Percentiles rank a stretch among this genome's conserved stretches.
phyloP scores from a whole-genome alignment of 331 rosid genomes.

The Spiraea crenata region DNA sequence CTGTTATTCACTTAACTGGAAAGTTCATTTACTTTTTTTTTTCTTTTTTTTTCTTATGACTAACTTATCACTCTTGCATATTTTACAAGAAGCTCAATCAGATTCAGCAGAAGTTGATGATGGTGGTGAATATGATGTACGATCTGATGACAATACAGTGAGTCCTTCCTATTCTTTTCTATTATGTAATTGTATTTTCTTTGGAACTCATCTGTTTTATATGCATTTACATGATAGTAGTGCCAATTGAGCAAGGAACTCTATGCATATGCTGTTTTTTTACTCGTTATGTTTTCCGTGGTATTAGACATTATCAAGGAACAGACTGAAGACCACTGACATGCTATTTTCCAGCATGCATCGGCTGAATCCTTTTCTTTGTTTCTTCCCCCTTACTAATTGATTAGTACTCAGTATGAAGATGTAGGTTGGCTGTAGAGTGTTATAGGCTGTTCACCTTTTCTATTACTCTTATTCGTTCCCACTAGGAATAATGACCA shows the following conservation, averaged over 20 bases:
- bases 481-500: not conserved
- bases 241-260: conserved; percentile 6
- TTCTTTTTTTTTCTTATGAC: not conserved
- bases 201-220: conserved; percentile 1
- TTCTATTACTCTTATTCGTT: not conserved
- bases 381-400: not conserved
- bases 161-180: conserved; percentile 23
- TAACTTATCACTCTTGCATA: not conserved
- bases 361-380: not conserved
- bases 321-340: not conserved
- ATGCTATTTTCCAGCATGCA: not conserved
- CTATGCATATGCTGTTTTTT: not conserved
- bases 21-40: conserved; percentile 17
- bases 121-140: conserved; percentile 66
- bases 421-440: not conserved
- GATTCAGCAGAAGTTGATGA: conserved; percentile 63
- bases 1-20: conserved; percentile 1
- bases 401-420: not conserved
- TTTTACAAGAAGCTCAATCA: conserved; percentile 39
- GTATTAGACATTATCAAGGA: not conserved
- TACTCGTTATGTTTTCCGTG: not conserved
- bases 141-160: conserved; percentile 71
- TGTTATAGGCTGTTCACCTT: not conserved
- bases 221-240: conserved; percentile 5
- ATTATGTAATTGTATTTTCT: not conserved